phyloP scores from a whole-genome alignment of 371 early-diverging fungal species.

The Apophysomyces trapeziformis region DNA sequence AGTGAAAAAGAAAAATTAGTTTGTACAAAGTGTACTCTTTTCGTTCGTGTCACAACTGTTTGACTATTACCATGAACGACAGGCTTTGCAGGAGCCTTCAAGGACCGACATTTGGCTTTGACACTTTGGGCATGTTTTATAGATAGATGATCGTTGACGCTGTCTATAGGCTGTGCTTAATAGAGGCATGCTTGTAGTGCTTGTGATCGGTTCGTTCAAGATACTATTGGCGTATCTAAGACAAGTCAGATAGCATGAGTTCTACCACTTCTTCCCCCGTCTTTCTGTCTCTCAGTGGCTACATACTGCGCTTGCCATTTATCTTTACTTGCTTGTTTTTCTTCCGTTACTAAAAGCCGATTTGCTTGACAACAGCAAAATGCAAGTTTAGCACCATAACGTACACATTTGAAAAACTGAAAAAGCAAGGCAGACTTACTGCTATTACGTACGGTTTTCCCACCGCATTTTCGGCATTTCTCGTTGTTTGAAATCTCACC shows the following conservation, averaged over 20 bases:
- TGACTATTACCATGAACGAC: not conserved
- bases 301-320: constrained; percentile 54
- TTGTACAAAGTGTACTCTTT: not conserved
- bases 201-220: constrained; percentile 24
- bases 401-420: too few species aligned
- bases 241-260: too few species aligned
- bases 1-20: not conserved
- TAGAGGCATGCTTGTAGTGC: constrained; percentile 28
- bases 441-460: constrained; percentile 54
- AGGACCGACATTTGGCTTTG: constrained; percentile 13
- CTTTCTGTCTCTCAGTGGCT: too few species aligned
- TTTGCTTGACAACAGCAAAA: constrained; percentile 42
- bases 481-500: constrained; percentile 57
- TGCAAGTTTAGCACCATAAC: not conserved
- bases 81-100: not conserved
- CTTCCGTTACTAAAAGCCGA: not conserved
- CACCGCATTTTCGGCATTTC: constrained; percentile 65
- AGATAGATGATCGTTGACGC: not conserved
- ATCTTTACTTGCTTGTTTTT: constrained; percentile 39
- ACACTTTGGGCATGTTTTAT: constrained; percentile 23
- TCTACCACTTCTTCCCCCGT: too few species aligned
- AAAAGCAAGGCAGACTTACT: not conserved
- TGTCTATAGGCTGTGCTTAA: not conserved
- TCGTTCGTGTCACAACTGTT: not conserved
- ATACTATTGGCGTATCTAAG: constrained; percentile 49